A percentile compares a stretch with the other conserved stretches of the same genome.
Conservation (phyloP, 257 asterid genomes). For the Datura wrightii region DNA sequence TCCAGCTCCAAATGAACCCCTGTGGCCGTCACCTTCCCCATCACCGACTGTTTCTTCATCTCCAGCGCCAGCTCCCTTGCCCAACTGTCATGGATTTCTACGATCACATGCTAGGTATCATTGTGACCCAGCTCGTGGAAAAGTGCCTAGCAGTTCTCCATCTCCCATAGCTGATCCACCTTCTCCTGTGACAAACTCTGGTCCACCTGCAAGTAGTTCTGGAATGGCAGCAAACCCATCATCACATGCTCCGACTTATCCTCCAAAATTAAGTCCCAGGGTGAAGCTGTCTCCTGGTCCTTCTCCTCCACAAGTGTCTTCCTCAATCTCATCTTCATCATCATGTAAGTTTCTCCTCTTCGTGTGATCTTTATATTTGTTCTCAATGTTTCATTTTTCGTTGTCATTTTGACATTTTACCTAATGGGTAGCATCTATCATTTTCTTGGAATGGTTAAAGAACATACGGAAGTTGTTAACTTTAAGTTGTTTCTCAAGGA, state of each 20-base stretch:
- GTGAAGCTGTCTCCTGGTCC: constrained; percentile 42
- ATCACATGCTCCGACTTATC: constrained; percentile 42
- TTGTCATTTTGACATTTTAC: background rate
- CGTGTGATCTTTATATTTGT: constrained; percentile 20
- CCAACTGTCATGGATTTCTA: constrained; percentile 43
- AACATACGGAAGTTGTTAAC: background rate
- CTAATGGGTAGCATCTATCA: background rate
- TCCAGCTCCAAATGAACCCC: constrained; percentile 36
- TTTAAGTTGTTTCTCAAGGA: background rate
- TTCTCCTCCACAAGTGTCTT: constrained; percentile 52
- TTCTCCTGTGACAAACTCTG: constrained; percentile 41
- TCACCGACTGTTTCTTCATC: constrained; percentile 33
- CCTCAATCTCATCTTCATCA: constrained; percentile 43
- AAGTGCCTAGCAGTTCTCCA: constrained; percentile 32
- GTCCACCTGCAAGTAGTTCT: constrained; percentile 42
- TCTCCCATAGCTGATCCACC: constrained; percentile 44
- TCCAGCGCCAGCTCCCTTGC: constrained; percentile 39
- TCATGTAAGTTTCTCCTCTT: constrained; percentile 58
- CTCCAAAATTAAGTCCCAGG: constrained; percentile 42
- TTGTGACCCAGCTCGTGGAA: constrained; percentile 40
- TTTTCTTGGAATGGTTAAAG: background rate
- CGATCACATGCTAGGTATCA: constrained; percentile 42
- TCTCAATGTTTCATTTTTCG: background rate
- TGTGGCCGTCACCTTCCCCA: constrained; percentile 51
- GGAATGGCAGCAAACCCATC: constrained; percentile 50